These are phyloP conservation scores for Tricholoma hemisulphureum DNA, from an alignment of 768 basidiomycete species.

Conservation along the genomic window DNA sequence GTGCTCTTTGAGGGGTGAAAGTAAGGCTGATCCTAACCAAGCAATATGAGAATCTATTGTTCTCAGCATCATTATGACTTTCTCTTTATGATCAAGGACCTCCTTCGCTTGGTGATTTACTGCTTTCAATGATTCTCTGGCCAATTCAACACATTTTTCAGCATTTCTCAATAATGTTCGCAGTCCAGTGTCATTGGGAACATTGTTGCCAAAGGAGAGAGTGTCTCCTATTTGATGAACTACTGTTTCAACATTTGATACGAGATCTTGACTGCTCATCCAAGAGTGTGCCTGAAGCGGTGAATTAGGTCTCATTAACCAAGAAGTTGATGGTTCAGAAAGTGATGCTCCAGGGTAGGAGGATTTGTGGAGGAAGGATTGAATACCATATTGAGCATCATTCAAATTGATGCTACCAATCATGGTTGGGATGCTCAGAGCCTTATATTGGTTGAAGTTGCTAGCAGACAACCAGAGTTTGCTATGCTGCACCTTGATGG, in stretches of 20 bases:
- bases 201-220: too few species aligned
- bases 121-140: neutral
- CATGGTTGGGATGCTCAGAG: neutral
- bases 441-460: slow-evolving; percentile 25
- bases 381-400: neutral
- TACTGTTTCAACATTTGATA: too few species aligned
- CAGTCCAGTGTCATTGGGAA: neutral
- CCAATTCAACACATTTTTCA: neutral
- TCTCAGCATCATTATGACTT: neutral
- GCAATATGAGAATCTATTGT: neutral
- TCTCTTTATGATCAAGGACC: neutral
- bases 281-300: too few species aligned
- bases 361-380: too few species aligned
- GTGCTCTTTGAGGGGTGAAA: neutral
- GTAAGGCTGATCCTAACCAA: neutral
- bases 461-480: neutral
- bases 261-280: too few species aligned
- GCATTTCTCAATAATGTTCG: neutral
- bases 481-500: neutral
- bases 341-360: too few species aligned
- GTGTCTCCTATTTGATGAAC: too few species aligned
- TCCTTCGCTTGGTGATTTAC: neutral
- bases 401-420: neutral
- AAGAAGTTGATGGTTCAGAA: too few species aligned
- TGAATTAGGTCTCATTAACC: slow-evolving; percentile 14